These are phyloP conservation scores for Xylariaceae sp. DNA, from an alignment of 2,329 filamentous ascomycete species.

Conservation along the genomic window DNA sequence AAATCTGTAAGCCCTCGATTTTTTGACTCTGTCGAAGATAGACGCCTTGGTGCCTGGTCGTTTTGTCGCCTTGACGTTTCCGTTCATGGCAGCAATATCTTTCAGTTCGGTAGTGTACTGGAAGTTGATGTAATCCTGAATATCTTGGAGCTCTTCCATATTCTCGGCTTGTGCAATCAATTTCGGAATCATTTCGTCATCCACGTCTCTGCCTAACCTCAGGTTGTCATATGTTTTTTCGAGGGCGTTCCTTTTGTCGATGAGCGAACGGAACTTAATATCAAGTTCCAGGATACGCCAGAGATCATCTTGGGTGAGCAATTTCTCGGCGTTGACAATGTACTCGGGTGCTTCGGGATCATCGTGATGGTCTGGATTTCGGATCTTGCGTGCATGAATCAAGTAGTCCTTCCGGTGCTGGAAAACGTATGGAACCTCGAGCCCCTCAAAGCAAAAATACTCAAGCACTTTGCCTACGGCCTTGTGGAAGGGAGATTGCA, in stretches of 20 bases:
- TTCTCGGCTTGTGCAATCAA: constrained; percentile 76
- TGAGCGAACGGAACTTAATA: constrained; percentile 87
- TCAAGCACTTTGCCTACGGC: constrained; percentile 89
- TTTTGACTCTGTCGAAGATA: constrained; percentile 79
- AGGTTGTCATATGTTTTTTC: constrained; percentile 75
- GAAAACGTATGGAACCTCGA: constrained; percentile 96
- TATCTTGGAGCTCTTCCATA: constrained; percentile 92
- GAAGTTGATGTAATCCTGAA: constrained; percentile 96
- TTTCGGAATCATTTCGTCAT: constrained; percentile 74
- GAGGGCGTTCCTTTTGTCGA: constrained; percentile 86
- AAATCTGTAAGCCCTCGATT: constrained; percentile 73
- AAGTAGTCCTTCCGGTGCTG: constrained; percentile 98
- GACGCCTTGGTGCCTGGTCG: constrained; percentile 79
- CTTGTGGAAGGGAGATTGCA: constrained; percentile 79
- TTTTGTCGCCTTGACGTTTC: constrained; percentile 63
- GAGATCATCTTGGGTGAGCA: constrained; percentile 86
- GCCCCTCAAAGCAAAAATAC: constrained; percentile 90
- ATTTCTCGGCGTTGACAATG: constrained; percentile 75
- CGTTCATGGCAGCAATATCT: constrained; percentile 65
- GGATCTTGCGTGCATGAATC: constrained; percentile 76
- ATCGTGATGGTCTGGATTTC: constrained; percentile 55
- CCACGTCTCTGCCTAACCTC: constrained; percentile 55
- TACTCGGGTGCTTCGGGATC: constrained; percentile 70
- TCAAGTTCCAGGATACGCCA: constrained; percentile 96
- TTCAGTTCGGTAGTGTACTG: constrained; percentile 82